A percentile compares a stretch with the other conserved stretches of the same genome.
Evolutionary conservation across 495 filamentous ascomycete species (phyloP).

Genomic region (Chaetomium cochliodes): DNA sequence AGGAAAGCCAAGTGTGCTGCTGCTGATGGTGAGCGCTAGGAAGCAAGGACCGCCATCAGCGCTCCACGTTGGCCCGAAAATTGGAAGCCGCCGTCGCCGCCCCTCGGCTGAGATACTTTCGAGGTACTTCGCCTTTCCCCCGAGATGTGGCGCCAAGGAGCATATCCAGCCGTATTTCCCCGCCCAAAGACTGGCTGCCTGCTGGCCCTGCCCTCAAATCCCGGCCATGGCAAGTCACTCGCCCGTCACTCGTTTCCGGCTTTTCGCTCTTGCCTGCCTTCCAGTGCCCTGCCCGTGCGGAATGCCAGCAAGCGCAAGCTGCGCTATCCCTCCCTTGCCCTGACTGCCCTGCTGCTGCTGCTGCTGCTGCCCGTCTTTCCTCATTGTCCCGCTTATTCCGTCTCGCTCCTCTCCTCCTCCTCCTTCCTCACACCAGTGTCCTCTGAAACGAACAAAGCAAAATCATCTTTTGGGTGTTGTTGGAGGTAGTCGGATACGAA

Average conservation of each 20-base stretch:
- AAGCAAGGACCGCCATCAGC: slow-evolving; percentile 24
- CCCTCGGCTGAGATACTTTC: slow-evolving; percentile 17
- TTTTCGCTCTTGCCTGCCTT: slow-evolving; percentile 18
- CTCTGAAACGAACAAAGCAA: slow-evolving; percentile 21
- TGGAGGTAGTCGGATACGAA: slow-evolving; percentile 28
- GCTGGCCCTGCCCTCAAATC: background rate
- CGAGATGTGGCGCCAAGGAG: slow-evolving; percentile 14
- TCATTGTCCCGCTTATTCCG: slow-evolving; percentile 36
- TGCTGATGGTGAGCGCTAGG: slow-evolving; percentile 2
- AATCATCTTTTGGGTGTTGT: slow-evolving; percentile 36
- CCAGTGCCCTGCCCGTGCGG: too few species aligned
- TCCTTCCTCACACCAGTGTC: slow-evolving; percentile 20
- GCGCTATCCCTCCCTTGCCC: slow-evolving; percentile 34
- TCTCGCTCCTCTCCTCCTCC: slow-evolving; percentile 26
- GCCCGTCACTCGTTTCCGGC: slow-evolving; percentile 17
- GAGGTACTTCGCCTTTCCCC: slow-evolving; percentile 23
- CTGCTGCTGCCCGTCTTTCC: slow-evolving; percentile 3
- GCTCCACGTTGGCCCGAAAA: slow-evolving; percentile 23
- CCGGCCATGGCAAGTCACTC: slow-evolving; percentile 22
- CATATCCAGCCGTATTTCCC: background rate
- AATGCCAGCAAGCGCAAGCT: slow-evolving; percentile 10
- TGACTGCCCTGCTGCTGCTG: slow-evolving; percentile 27
- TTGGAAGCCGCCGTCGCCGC: slow-evolving; percentile 19
- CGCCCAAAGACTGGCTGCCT: background rate
- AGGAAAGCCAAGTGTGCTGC: background rate